Base-by-base conservation (phyloP, 2,329 filamentous ascomycete genomes). In the Stagonosporopsis rhizophila region DNA sequence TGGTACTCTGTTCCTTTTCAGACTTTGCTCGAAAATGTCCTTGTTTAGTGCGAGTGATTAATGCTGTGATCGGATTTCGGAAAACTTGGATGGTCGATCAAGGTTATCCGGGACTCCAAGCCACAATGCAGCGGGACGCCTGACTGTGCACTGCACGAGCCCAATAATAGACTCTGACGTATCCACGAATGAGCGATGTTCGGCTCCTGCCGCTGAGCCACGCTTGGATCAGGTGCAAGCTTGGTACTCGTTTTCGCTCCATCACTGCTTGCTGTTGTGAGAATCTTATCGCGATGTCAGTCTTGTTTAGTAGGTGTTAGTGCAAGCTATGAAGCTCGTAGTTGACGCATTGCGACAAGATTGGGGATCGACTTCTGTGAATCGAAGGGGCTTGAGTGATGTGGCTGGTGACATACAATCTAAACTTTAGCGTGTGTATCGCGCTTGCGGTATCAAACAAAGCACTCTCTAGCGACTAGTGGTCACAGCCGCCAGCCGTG, bases 171-270 rank as follows among this genome's bases (percentile, higher is more conserved):
- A 42, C 27, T 32, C 32, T 39, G 17, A 15, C 4, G 41, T 42
- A 32, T 15, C 28, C 23, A 32, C 47, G 23, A 56, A 52, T 48
- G 42, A 30, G 14, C 19, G n/a, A 34, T 22, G 19, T 44, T 48
- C 53, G 47, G 53, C 37, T 52, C 42, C 42, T 52, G 38, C 47
- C 53, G 38, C 42, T 52, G 32, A 52, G 47, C 53, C 47, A 56
- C 47, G 46, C 35, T 7, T 42, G 14, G 19, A 50, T 22, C 46
- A 34, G 38, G 30, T 25, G 32, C 37, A 9, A 34, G 20, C 17
- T 32, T 30, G 19, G 25, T n/a, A 20, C 23, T 44, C 11, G 12
- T 41, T 12, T 7, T 41, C 15, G 6, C 42, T 14, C n/a, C 7
- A 38, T 27, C 12, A 19, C 20, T 40, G 27, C 32, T 52, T n/a